Evolutionary conservation across 495 filamentous ascomycete species (phyloP).

Genomic region (Penicillium pancosmium): DNA sequence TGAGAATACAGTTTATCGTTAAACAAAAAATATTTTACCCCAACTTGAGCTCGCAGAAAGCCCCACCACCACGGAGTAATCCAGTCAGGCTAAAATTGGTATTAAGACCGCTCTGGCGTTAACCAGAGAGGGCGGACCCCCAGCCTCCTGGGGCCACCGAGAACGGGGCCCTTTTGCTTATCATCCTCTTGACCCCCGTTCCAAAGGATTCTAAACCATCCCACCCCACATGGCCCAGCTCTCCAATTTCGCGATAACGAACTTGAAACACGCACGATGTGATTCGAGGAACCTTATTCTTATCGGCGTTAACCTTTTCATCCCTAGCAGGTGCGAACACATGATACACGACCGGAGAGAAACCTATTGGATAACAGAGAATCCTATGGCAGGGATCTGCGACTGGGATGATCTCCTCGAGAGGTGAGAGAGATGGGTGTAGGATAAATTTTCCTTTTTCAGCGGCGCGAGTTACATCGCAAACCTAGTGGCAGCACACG

Average conservation of each 20-base stretch:
- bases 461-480: conserved; percentile 19
- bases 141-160: neutral
- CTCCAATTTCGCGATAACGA: conserved; percentile 5
- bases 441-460: conserved; percentile 27
- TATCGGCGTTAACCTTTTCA: conserved; percentile 5
- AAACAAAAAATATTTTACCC: no score
- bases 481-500: conserved; percentile 11
- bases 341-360: conserved; percentile 1
- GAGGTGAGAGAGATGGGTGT: neutral
- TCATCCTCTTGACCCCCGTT: neutral
- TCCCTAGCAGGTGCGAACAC: neutral
- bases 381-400: conserved; percentile 13
- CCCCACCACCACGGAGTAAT: neutral
- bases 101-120: neutral
- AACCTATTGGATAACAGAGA: conserved; percentile 10
- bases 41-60: no score
- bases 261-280: neutral
- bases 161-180: neutral
- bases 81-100: neutral
- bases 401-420: conserved; percentile 1
- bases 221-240: neutral
- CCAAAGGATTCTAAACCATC: neutral
- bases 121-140: neutral
- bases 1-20: no score
- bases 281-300: conserved; percentile 12